These are phyloP conservation scores for Wilhelminamyces savonicus DNA, from an alignment of 805 yeast genomes.

Conservation along the genomic window DNA sequence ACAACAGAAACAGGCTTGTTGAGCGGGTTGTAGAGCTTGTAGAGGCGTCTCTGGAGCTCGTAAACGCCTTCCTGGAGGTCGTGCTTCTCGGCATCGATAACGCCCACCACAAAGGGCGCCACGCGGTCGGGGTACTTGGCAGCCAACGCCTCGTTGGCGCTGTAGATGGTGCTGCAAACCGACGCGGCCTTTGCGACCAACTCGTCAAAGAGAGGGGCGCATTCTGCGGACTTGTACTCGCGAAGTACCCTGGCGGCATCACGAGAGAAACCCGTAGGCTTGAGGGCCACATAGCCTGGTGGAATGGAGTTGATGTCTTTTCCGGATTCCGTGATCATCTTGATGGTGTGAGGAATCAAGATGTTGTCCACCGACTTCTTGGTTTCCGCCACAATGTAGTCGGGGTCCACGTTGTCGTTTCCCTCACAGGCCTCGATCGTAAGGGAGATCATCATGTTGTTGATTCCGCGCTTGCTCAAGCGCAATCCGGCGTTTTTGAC, in stretches of 20 bases:
- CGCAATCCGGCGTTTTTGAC: slow-evolving; percentile 66
- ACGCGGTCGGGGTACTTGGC: slow-evolving; percentile 54
- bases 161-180: slow-evolving; percentile 52
- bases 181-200: slow-evolving; percentile 61
- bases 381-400: slow-evolving; percentile 57
- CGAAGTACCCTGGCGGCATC: slow-evolving; percentile 70
- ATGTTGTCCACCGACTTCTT: slow-evolving; percentile 61
- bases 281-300: slow-evolving; percentile 87
- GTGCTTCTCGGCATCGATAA: slow-evolving; percentile 87
- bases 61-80: slow-evolving; percentile 89
- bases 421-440: slow-evolving; percentile 94
- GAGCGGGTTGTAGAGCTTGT: slow-evolving; percentile 60
- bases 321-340: slow-evolving; percentile 42
- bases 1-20: slow-evolving; percentile 60
- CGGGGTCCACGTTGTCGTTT: slow-evolving; percentile 51
- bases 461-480: slow-evolving; percentile 67
- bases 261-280: slow-evolving; percentile 83
- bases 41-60: slow-evolving; percentile 77
- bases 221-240: slow-evolving; percentile 48
- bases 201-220: slow-evolving; percentile 40
- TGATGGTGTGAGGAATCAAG: slow-evolving; percentile 63
- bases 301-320: slow-evolving; percentile 62
- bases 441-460: slow-evolving; percentile 92
- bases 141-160: slow-evolving; percentile 46
- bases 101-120: slow-evolving; percentile 69